Conservation (phyloP, 1,284 basidiomycete species). For the Trametes hirsuta region DNA sequence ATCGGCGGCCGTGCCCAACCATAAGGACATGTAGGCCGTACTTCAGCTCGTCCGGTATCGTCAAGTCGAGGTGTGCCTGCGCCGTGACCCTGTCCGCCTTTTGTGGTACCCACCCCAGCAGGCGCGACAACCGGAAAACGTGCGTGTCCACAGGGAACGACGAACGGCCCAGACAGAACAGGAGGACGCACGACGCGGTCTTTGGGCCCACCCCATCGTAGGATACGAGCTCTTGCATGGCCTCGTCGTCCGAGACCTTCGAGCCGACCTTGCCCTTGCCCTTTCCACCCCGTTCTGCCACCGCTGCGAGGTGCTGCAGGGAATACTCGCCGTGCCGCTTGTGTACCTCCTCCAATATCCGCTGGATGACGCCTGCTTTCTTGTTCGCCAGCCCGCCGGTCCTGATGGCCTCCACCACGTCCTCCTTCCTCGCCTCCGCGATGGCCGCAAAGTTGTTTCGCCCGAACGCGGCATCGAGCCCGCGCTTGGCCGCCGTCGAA, state of each 20-base stretch:
- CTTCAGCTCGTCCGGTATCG: conserved; percentile 65
- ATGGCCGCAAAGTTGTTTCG: conserved; percentile 65
- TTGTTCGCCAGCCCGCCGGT: conserved; percentile 76
- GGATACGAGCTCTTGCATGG: conserved; percentile 71
- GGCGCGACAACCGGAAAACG: conserved; percentile 65
- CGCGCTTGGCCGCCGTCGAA: conserved; percentile 63
- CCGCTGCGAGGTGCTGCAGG: conserved; percentile 56
- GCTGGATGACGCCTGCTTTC: conserved; percentile 72
- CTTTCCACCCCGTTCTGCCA: conserved; percentile 8
- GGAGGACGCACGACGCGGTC: conserved; percentile 76
- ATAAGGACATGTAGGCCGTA: conserved; percentile 75
- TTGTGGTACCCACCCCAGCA: conserved; percentile 74
- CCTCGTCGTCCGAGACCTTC: conserved; percentile 56
- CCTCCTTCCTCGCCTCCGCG: conserved; percentile 50
- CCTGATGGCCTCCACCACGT: conserved; percentile 64
- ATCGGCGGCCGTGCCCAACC: conserved; percentile 63
- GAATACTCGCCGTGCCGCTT: conserved; percentile 58
- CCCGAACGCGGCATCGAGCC: conserved; percentile 63
- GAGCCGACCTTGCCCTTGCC: conserved; percentile 24
- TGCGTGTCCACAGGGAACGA: conserved; percentile 83
- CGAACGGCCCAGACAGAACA: conserved; percentile 76
- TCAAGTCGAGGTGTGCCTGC: conserved; percentile 72
- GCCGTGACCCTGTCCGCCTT: conserved; percentile 65
- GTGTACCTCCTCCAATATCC: conserved; percentile 53
- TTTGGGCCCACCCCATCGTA: conserved; percentile 79